Percentiles rank a stretch among this genome's conserved stretches.
Evolutionary conservation across 2,329 filamentous ascomycete species (phyloP).

Genomic region (Coniochaeta sp.): DNA sequence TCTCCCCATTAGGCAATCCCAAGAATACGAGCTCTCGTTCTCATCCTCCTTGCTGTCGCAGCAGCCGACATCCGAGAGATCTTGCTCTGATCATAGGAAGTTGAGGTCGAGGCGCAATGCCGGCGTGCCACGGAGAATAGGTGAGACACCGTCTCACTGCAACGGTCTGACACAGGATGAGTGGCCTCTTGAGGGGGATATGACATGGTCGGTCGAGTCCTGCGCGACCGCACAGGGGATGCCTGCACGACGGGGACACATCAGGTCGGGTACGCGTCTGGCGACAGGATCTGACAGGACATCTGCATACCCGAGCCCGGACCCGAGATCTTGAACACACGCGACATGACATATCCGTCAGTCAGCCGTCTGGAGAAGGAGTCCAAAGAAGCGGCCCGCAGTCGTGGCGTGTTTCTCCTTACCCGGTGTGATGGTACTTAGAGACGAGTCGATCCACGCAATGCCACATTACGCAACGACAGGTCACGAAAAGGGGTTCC

Average conservation of each 20-base stretch:
- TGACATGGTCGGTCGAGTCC: neutral
- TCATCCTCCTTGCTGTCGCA: neutral
- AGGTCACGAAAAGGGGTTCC: neutral
- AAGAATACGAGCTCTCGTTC: neutral
- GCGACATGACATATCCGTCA: neutral
- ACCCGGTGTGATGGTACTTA: neutral
- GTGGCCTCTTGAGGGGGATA: neutral
- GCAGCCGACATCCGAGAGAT: neutral
- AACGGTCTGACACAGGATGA: neutral
- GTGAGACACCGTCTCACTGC: slow-evolving; percentile 1
- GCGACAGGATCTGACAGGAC: neutral
- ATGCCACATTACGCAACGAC: neutral
- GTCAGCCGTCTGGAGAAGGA: neutral
- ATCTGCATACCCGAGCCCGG: neutral
- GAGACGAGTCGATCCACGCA: too few relatives aligned
- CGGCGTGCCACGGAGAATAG: slow-evolving; percentile 1
- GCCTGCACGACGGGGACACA: too few relatives aligned
- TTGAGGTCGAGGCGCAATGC: neutral
- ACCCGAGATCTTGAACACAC: neutral
- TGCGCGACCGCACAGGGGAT: too few relatives aligned
- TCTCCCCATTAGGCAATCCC: neutral
- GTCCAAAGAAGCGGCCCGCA: neutral
- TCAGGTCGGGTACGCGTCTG: neutral
- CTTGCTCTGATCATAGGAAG: neutral
- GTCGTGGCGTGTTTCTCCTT: neutral